Percentiles rank a stretch among this genome's conserved stretches.
Conservation (phyloP, 2,329 filamentous ascomycete species). For the Orbilia brochopaga region DNA sequence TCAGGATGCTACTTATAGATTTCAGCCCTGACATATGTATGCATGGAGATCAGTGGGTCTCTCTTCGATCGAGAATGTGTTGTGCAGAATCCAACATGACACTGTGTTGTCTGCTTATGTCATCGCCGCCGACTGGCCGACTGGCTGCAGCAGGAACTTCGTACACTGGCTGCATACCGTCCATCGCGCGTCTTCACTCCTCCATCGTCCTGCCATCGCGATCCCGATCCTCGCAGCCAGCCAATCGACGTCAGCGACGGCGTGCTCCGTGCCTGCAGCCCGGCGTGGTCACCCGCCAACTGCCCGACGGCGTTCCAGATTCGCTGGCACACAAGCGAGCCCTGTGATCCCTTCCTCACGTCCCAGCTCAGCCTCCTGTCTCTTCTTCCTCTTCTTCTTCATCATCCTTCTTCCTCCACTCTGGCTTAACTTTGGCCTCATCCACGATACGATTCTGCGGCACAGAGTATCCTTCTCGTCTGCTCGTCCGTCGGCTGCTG, state of each 20-base stretch:
- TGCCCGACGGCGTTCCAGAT: constrained; percentile 25
- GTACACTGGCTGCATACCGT: too few relatives aligned
- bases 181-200: background rate
- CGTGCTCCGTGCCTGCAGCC: constrained; percentile 14
- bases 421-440: too few relatives aligned
- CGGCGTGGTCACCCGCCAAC: constrained; percentile 37
- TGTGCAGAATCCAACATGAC: too few relatives aligned
- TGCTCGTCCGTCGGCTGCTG: too few relatives aligned
- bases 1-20: too few relatives aligned
- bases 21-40: too few relatives aligned
- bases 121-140: background rate
- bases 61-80: too few relatives aligned
- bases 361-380: background rate
- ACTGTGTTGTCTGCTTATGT: too few relatives aligned
- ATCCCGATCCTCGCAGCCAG: constrained; percentile 7
- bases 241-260: constrained; percentile 7
- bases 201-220: background rate
- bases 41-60: too few relatives aligned
- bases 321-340: constrained; percentile 16
- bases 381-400: background rate
- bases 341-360: constrained; percentile 30
- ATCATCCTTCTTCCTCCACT: too few relatives aligned
- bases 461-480: too few relatives aligned
- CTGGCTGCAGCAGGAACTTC: background rate
- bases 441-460: too few relatives aligned